phyloP scores from a whole-genome alignment of 345 rosid species.

The Citrus glauca region DNA sequence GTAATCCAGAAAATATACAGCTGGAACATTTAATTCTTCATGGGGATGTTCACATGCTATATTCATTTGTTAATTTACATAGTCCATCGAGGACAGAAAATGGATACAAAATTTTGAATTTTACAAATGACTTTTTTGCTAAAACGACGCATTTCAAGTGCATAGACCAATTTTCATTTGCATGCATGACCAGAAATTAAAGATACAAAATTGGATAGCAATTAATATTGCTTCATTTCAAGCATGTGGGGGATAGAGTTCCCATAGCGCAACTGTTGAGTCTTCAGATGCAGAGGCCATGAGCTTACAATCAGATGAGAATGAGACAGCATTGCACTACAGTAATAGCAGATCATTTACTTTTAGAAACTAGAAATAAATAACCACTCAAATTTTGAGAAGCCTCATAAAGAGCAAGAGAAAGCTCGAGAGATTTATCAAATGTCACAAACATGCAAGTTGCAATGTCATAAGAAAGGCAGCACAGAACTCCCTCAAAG shows the following conservation, averaged over 20 bases:
- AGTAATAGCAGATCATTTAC: constrained; percentile 5
- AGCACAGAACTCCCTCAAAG: not conserved
- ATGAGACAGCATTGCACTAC: constrained; percentile 81
- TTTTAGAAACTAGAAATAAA: not conserved
- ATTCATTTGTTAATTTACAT: no score
- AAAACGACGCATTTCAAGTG: not conserved
- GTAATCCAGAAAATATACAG: not conserved
- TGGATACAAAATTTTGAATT: not conserved
- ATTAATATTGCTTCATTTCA: constrained; percentile 15
- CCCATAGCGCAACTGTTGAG: constrained; percentile 80
- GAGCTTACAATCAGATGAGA: constrained; percentile 57
- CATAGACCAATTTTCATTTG: no score
- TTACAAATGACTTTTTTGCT: not conserved
- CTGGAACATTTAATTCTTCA: not conserved
- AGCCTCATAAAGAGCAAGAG: not conserved
- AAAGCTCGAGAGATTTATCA: not conserved
- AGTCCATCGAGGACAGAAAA: not conserved
- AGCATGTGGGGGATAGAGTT: constrained; percentile 66
- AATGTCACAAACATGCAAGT: not conserved
- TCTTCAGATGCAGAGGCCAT: constrained; percentile 92
- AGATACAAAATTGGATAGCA: not conserved
- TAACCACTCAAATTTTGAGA: not conserved
- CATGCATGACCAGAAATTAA: not conserved
- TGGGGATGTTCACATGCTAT: not conserved
- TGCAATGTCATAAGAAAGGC: not conserved